phyloP scores from a whole-genome alignment of 768 basidiomycete genomes.

The Auricularia sp. region DNA sequence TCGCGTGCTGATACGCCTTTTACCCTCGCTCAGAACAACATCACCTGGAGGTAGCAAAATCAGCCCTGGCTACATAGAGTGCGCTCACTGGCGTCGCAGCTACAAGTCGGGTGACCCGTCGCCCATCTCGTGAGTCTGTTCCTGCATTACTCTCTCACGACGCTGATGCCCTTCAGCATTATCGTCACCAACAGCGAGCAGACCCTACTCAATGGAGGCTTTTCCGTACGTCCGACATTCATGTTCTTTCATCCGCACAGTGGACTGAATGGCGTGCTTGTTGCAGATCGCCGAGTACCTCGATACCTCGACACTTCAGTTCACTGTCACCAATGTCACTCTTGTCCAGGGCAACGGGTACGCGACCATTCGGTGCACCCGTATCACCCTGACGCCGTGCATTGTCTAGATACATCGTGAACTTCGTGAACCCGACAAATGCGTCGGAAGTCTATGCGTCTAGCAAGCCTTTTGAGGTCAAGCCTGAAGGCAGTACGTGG shows the following conservation, averaged over 20 bases:
- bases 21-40: neutral
- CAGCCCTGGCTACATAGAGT: neutral
- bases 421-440: slow-evolving; percentile 27
- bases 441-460: slow-evolving; percentile 44
- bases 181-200: slow-evolving; percentile 23
- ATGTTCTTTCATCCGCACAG: neutral
- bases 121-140: slow-evolving; percentile 16
- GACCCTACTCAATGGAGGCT: slow-evolving; percentile 26
- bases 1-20: neutral
- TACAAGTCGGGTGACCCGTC: slow-evolving; percentile 23
- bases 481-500: slow-evolving; percentile 40
- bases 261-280: neutral
- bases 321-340: slow-evolving; percentile 27
- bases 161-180: slow-evolving; percentile 11
- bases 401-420: slow-evolving; percentile 20
- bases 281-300: slow-evolving; percentile 24
- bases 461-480: slow-evolving; percentile 51
- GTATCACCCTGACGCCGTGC: too few relatives aligned
- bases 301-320: slow-evolving; percentile 14
- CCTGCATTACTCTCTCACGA: neutral
- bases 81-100: neutral
- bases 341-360: slow-evolving; percentile 10
- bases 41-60: neutral
- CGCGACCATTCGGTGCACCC: neutral
- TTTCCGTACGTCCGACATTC: slow-evolving; percentile 14